Evolutionary conservation across 768 basidiomycete genomes (phyloP).

Genomic region (Chalciporus piperatus): DNA sequence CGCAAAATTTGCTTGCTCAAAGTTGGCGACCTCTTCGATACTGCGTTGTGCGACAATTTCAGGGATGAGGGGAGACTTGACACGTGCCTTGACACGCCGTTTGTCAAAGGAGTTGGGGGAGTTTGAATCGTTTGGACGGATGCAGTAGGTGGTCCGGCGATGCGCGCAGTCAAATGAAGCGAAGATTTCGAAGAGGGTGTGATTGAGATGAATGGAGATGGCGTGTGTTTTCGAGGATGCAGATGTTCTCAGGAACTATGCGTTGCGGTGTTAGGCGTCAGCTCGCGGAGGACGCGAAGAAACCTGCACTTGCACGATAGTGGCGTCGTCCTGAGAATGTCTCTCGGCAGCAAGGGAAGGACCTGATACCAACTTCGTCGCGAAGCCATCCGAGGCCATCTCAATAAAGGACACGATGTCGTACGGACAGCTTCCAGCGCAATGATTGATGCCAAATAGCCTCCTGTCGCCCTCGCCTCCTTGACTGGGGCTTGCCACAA

Average conservation of each 20-base stretch:
- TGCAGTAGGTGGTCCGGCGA: constrained; percentile 75
- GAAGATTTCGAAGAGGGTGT: constrained; percentile 71
- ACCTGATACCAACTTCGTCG: constrained; percentile 80
- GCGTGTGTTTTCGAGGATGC: constrained; percentile 77
- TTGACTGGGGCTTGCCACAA: too few relatives aligned
- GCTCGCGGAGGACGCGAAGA: constrained; percentile 73
- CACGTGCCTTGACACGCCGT: constrained; percentile 78
- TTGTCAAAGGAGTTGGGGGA: constrained; percentile 91
- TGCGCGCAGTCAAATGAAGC: constrained; percentile 56
- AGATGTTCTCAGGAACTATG: constrained; percentile 48
- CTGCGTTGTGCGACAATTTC: constrained; percentile 59
- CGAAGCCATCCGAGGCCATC: constrained; percentile 69
- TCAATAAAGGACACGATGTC: too few relatives aligned
- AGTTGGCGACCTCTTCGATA: constrained; percentile 67
- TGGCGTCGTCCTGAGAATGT: constrained; percentile 72
- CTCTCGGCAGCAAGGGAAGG: constrained; percentile 80
- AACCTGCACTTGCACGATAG: constrained; percentile 85
- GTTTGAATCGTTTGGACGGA: constrained; percentile 86
- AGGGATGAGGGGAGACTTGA: constrained; percentile 67
- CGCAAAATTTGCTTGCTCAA: constrained; percentile 63
- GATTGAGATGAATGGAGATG: too few relatives aligned
- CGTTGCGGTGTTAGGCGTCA: constrained; percentile 49
- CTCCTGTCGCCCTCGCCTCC: constrained; percentile 40
- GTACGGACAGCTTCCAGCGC: too few relatives aligned
- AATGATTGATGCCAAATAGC: too few relatives aligned